Percentiles rank a stretch among this genome's conserved stretches.
Conservation (phyloP, 306 rosid species). For the Benincasa hispida region DNA sequence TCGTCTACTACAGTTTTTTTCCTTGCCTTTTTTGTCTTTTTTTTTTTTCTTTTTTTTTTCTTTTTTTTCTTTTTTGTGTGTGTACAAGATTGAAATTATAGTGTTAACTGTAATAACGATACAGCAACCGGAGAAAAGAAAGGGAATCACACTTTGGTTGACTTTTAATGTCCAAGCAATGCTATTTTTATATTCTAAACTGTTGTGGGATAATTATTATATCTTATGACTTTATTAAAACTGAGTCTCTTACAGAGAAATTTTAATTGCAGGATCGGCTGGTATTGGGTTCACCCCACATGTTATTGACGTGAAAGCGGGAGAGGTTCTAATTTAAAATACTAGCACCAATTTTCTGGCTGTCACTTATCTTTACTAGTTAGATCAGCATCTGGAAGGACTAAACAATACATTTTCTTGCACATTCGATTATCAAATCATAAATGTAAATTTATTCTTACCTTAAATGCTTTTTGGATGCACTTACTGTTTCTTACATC, state of each 20-base stretch:
- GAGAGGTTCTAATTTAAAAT: constrained; percentile 41
- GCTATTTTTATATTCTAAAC: not conserved
- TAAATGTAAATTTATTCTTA: not conserved
- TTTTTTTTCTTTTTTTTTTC: too few relatives aligned
- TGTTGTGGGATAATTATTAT: not conserved
- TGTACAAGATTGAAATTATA: not conserved
- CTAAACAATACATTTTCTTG: not conserved
- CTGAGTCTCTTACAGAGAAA: constrained; percentile 1
- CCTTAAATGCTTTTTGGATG: not conserved
- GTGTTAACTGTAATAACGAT: not conserved
- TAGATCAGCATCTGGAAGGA: not conserved
- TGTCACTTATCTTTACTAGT: not conserved
- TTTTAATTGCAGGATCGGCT: constrained; percentile 33
- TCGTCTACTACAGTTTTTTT: not conserved
- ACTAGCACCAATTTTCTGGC: not conserved
- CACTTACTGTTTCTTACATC: not conserved
- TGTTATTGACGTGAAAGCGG: constrained; percentile 53
- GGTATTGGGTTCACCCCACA: constrained; percentile 39
- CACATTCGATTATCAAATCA: not conserved
- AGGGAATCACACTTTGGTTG: constrained; percentile 7
- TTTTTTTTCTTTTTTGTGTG: not conserved
- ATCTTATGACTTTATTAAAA: not conserved
- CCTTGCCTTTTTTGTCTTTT: not conserved
- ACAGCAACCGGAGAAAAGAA: not conserved
- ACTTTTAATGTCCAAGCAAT: not conserved